Base-by-base conservation (phyloP, 495 filamentous ascomycete species). In the Massariosphaeria phaeospora region DNA sequence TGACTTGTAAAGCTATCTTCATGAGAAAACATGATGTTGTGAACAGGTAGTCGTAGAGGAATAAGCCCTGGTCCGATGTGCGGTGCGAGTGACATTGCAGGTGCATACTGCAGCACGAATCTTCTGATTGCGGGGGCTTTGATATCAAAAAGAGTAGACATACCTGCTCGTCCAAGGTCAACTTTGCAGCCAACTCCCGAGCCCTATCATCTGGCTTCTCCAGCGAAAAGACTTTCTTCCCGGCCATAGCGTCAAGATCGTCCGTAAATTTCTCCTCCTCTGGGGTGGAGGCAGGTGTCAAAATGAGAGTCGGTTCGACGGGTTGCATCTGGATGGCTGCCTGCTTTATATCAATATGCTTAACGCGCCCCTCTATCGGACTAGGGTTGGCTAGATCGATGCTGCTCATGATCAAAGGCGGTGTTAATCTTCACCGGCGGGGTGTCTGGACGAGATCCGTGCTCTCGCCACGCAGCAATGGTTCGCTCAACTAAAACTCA, bases 141-240 rank as follows among this genome's bases (percentile, higher is more conserved):
- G 23, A 45, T 13, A 36, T 30, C 53, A 15, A 31, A 51, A 49
- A 48, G 36, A 27, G 20, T 12, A 11, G 41, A 56, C 61, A 8
- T 56, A 64, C 61, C 51, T 64, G 61, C 42, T 64, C 61, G 24
- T 64, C 61, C 49, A 64, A 57, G 8, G 56, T 59, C 35, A 64
- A 50, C 42, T 50, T 59, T n/a, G 50, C 52, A 26, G 61, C 61
- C 51, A 64, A 33, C 51, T 55, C 61, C 34, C 61, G 35, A 23
- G 61, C 61, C 48, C 46, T 56, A 39, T 64, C 61, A 26, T 64
- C 61, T n/a, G 61, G 61, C 47, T 34, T 64, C 52, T 64, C 55
- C 7, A 48, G 30, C 38, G 29, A 29, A 33, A 56, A 64, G 11
- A 60, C 23, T 33, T 64, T 64, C 46, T 52, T 60, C 35, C 61